Conservation (phyloP, 2,329 filamentous ascomycete genomes). For the Aspergillus sp. region DNA sequence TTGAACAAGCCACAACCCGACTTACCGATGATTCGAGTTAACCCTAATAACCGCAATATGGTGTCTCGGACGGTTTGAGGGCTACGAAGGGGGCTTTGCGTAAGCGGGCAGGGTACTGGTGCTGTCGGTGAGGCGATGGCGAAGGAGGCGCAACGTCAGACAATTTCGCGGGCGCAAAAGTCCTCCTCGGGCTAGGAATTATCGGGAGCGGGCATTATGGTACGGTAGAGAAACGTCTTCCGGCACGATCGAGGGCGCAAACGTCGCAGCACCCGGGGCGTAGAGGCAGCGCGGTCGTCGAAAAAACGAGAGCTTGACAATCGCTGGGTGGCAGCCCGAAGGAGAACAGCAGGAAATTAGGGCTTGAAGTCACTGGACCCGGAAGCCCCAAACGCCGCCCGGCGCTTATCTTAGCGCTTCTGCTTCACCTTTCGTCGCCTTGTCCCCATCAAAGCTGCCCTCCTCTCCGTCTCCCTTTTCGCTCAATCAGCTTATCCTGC, state of each 20-base stretch:
- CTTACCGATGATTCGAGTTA: not conserved
- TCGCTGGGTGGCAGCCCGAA: constrained; percentile 18
- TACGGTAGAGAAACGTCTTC: constrained; percentile 9
- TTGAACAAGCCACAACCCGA: constrained; percentile 2
- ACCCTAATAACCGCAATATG: not conserved
- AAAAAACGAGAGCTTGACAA: not conserved
- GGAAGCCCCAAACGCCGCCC: constrained; percentile 27
- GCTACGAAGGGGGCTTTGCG: not conserved
- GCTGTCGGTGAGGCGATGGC: constrained; percentile 20
- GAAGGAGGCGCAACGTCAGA: constrained; percentile 19
- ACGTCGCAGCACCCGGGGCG: constrained; percentile 1
- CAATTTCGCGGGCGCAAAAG: constrained; percentile 17
- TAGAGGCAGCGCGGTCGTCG: constrained; percentile 4
- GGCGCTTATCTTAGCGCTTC: constrained; percentile 26
- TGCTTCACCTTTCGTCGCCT: not conserved
- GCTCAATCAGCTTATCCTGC: not conserved
- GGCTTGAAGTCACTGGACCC: constrained; percentile 37
- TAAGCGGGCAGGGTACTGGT: constrained; percentile 11
- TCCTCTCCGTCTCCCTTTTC: constrained; percentile 2
- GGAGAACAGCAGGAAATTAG: constrained; percentile 36
- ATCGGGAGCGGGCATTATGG: constrained; percentile 13
- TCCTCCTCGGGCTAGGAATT: constrained; percentile 15
- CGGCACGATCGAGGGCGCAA: constrained; percentile 9
- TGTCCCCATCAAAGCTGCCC: not conserved
- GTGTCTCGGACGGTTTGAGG: not conserved